A percentile compares a stretch with the other conserved stretches of the same genome.
These are phyloP conservation scores for Lathyrus aphaca DNA, from an alignment of 306 rosid genomes.

Conservation along the genomic window DNA sequence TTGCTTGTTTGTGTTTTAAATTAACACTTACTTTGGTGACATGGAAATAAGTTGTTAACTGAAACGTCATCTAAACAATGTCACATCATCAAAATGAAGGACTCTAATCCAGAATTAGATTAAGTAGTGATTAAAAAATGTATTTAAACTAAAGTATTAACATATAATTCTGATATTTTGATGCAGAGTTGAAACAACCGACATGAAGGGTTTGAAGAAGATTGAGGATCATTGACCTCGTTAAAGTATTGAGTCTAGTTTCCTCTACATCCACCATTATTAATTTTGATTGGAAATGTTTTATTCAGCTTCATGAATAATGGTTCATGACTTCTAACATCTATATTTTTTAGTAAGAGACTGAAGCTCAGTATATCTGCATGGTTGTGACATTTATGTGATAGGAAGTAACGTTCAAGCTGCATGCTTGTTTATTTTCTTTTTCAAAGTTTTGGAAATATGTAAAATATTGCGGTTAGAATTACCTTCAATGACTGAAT, in stretches of 20 bases:
- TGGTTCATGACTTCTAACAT: slow-evolving; percentile 41
- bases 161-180: slow-evolving; percentile 41
- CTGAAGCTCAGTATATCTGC: slow-evolving; percentile 19
- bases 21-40: neutral
- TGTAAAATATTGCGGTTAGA: slow-evolving; percentile 23
- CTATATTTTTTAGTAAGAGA: slow-evolving; percentile 39
- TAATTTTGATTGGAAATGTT: slow-evolving; percentile 47
- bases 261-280: slow-evolving; percentile 24
- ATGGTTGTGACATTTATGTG: slow-evolving; percentile 42
- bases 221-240: slow-evolving; percentile 72
- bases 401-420: slow-evolving; percentile 33
- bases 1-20: neutral
- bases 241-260: slow-evolving; percentile 24
- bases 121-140: neutral
- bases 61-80: neutral
- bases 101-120: neutral
- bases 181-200: slow-evolving; percentile 93
- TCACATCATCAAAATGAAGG: neutral
- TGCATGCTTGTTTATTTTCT: slow-evolving; percentile 16
- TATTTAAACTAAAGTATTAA: neutral
- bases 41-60: neutral
- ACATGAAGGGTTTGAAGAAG: slow-evolving; percentile 99
- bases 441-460: slow-evolving; percentile 28
- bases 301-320: slow-evolving; percentile 35
- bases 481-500: slow-evolving; percentile 14